Conservation (phyloP, 352 stramenopile genomes). For the Pythium rishiriense region DNA sequence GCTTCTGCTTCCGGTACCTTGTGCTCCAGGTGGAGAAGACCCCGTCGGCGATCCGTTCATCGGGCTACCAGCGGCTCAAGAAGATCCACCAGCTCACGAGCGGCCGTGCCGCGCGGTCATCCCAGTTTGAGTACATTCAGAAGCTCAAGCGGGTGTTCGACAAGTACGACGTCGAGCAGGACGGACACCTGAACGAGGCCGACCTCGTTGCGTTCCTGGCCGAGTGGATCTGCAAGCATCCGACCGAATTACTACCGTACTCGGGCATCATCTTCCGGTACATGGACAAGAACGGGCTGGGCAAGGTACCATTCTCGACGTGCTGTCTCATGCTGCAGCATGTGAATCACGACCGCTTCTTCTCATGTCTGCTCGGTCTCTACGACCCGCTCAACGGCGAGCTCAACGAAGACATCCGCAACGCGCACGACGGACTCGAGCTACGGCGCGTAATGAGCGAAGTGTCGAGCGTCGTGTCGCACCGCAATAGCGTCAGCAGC, state of each 20-base stretch:
- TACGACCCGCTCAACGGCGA: constrained; percentile 79
- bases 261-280: constrained; percentile 86
- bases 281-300: constrained; percentile 86
- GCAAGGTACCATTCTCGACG: constrained; percentile 78
- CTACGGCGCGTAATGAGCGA: constrained; percentile 73
- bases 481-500: constrained; percentile 50
- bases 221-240: constrained; percentile 85
- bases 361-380: constrained; percentile 78
- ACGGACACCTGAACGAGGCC: constrained; percentile 65
- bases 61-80: constrained; percentile 74
- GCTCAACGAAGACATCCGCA: constrained; percentile 78
- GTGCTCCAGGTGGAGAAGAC: constrained; percentile 80
- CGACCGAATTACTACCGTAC: constrained; percentile 73
- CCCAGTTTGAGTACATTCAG: constrained; percentile 85
- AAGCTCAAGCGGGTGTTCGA: constrained; percentile 80
- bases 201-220: constrained; percentile 76
- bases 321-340: constrained; percentile 88
- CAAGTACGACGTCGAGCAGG: constrained; percentile 65
- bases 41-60: constrained; percentile 69
- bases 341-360: constrained; percentile 88
- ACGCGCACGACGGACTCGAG: constrained; percentile 58
- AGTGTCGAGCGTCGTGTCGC: constrained; percentile 64
- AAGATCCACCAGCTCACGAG: constrained; percentile 77
- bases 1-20: constrained; percentile 84
- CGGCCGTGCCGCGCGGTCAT: constrained; percentile 49